Percentiles rank a stretch among this genome's conserved stretches.
Conservation (phyloP, 345 rosid genomes). For the Rhodomyrtus tomentosa region DNA sequence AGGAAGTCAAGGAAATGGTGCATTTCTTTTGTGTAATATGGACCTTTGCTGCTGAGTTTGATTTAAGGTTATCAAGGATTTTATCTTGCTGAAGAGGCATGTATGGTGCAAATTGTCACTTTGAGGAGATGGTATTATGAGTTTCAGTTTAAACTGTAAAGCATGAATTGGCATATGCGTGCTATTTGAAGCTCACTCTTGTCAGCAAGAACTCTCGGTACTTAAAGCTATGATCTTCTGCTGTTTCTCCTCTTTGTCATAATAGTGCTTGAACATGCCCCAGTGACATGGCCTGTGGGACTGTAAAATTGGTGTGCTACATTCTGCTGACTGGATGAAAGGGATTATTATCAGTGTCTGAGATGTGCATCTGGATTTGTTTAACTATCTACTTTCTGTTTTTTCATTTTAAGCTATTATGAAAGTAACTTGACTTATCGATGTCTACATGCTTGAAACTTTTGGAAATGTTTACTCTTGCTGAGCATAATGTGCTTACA, state of each 20-base stretch:
- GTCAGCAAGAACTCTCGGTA: background rate
- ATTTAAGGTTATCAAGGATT: background rate
- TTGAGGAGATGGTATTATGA: background rate
- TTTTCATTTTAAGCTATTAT: background rate
- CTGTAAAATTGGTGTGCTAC: background rate
- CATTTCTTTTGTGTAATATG: background rate
- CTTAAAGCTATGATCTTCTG: background rate
- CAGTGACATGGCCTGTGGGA: background rate
- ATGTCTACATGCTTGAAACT: background rate
- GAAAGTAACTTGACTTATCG: background rate
- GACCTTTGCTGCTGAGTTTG: background rate
- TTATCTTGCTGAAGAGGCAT: background rate
- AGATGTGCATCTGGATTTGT: background rate
- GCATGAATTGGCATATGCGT: background rate
- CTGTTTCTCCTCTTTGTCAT: background rate
- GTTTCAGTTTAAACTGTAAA: background rate
- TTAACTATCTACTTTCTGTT: background rate
- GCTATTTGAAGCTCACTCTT: background rate
- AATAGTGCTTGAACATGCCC: background rate
- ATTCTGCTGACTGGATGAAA: background rate
- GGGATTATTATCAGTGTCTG: background rate
- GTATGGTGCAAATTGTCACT: background rate
- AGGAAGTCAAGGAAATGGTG: background rate
- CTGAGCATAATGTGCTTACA: background rate
- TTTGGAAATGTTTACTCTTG: background rate